phyloP scores from a whole-genome alignment of 768 basidiomycete species.

The Antrodiella citrinella region DNA sequence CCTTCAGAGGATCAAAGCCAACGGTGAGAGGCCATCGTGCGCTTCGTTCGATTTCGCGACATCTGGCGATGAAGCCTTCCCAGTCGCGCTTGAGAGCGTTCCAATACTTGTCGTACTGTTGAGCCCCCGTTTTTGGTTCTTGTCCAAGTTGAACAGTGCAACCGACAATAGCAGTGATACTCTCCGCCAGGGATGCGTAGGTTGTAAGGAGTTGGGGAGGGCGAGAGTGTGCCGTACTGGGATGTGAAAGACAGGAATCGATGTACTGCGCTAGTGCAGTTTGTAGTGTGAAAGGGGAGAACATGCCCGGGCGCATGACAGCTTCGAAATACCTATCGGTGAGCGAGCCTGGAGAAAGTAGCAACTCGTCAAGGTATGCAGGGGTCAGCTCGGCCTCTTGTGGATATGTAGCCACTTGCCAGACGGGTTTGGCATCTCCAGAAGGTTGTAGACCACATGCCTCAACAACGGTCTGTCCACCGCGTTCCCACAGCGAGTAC shows the following conservation, averaged over 20 bases:
- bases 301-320: constrained; percentile 81
- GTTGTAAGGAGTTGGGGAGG: constrained; percentile 50
- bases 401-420: constrained; percentile 55
- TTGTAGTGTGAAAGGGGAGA: constrained; percentile 74
- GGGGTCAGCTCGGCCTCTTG: constrained; percentile 73
- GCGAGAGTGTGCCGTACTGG: constrained; percentile 17
- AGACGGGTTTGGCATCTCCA: constrained; percentile 31
- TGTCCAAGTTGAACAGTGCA: constrained; percentile 69
- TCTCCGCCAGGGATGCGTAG: constrained; percentile 63
- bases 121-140: constrained; percentile 72
- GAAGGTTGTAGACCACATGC: constrained; percentile 28
- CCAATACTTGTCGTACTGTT: constrained; percentile 74
- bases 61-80: constrained; percentile 91
- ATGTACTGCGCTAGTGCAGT: constrained; percentile 81
- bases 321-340: constrained; percentile 75
- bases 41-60: constrained; percentile 82
- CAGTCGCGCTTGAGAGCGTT: constrained; percentile 84
- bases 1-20: constrained; percentile 32
- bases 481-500: constrained; percentile 73
- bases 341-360: constrained; percentile 63
- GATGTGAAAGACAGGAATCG: constrained; percentile 49
- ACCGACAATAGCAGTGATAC: constrained; percentile 80
- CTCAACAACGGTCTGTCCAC: constrained; percentile 68
- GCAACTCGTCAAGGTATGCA: constrained; percentile 79
- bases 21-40: constrained; percentile 75